These are phyloP conservation scores for Eucalyptus camaldulensis DNA, from an alignment of 345 rosid genomes.

Conservation along the genomic window DNA sequence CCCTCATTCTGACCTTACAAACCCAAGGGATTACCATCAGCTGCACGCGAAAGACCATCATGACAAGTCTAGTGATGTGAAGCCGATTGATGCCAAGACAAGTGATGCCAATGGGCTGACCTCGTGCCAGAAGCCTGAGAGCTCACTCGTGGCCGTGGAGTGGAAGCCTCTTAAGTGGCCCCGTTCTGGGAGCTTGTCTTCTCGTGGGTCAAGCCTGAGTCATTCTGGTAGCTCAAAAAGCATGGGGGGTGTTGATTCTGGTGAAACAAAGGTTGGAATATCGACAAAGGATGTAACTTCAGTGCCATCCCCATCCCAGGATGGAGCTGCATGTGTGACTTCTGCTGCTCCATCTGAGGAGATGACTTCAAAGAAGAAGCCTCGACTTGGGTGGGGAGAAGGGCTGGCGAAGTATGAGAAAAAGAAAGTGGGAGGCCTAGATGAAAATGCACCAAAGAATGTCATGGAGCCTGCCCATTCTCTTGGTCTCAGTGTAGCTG, in stretches of 20 bases:
- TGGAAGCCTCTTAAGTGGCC: conserved; percentile 76
- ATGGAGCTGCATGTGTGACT: conserved; percentile 43
- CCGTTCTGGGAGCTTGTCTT: conserved; percentile 64
- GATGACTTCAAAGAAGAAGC: conserved; percentile 63
- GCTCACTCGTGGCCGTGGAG: conserved; percentile 25
- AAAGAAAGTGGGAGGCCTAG: conserved; percentile 72
- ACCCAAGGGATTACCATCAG: conserved; percentile 30
- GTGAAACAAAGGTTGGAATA: conserved; percentile 42
- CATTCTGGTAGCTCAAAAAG: conserved; percentile 87
- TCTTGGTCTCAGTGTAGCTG: conserved; percentile 28
- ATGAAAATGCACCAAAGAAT: conserved; percentile 30
- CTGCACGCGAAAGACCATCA: conserved; percentile 38
- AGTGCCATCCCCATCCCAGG: conserved; percentile 51
- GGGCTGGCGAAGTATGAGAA: conserved; percentile 96
- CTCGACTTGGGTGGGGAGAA: conserved; percentile 96
- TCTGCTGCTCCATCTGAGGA: conserved; percentile 44
- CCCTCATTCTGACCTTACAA: conserved; percentile 29
- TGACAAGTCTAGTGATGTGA: conserved; percentile 28
- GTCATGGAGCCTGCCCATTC: conserved; percentile 33
- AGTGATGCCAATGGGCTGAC: conserved; percentile 29
- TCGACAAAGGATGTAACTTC: conserved; percentile 27
- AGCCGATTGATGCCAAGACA: background rate
- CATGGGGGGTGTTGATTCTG: conserved; percentile 51
- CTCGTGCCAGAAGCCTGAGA: conserved; percentile 36
- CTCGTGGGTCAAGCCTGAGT: conserved; percentile 77